phyloP scores from a whole-genome alignment of 2,329 filamentous ascomycete genomes.

The Talaromyces piceae region DNA sequence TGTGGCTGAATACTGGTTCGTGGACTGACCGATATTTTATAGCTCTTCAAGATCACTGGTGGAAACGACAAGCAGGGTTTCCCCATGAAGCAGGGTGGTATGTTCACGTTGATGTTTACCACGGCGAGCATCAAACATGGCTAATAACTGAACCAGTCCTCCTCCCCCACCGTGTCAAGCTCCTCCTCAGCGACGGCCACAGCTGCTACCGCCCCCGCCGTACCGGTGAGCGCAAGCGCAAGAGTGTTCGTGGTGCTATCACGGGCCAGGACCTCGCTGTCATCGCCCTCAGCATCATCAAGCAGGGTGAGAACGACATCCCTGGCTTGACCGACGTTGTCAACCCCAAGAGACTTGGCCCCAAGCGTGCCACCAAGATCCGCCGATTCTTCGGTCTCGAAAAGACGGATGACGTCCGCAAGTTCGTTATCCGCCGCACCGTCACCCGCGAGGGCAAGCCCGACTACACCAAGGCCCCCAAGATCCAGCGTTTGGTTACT shows the following conservation, averaged over 20 bases:
- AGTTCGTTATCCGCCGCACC: slow-evolving; percentile 99
- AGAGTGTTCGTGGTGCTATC: slow-evolving; percentile 98
- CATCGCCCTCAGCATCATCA: slow-evolving; percentile 89
- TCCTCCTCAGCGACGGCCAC: slow-evolving; percentile 93
- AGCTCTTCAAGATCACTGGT: slow-evolving; percentile 94
- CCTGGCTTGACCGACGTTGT: slow-evolving; percentile 96
- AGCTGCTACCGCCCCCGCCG: slow-evolving; percentile 97
- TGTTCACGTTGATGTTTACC: slow-evolving; percentile 20
- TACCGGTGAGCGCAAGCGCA: slow-evolving; percentile 97
- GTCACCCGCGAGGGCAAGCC: slow-evolving; percentile 94
- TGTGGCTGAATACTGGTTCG: not conserved
- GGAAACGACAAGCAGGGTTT: slow-evolving; percentile 99
- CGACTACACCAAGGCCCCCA: slow-evolving; percentile 99
- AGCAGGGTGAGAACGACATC: slow-evolving; percentile 92
- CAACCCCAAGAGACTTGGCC: slow-evolving; percentile 97
- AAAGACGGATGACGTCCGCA: slow-evolving; percentile 99
- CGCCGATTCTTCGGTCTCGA: slow-evolving; percentile 98
- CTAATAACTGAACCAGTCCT: slow-evolving; percentile 41
- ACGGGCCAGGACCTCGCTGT: slow-evolving; percentile 93
- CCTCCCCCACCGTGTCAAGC: slow-evolving; percentile 95
- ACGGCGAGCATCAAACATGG: not conserved
- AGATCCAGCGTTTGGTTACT: slow-evolving; percentile 99
- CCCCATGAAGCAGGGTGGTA: slow-evolving; percentile 98
- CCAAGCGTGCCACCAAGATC: slow-evolving; percentile 99
- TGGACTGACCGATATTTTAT: not conserved